Conservation (phyloP, 169 alveolate species). For the Cryptosporidium ryanae region DNA sequence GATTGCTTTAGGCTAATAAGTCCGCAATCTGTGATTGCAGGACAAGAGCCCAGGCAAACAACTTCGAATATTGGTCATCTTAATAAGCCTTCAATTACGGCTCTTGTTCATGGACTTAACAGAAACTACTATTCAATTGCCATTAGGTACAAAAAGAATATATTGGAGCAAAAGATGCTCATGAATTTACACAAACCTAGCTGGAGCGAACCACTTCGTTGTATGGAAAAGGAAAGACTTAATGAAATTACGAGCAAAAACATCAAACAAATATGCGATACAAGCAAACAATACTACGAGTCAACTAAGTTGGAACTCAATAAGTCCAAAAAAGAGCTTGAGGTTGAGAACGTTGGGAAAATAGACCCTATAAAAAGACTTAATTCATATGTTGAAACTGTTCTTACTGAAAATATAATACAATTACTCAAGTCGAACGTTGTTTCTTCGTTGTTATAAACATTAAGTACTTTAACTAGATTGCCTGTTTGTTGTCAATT, state of each 20-base stretch:
- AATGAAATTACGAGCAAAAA: slow-evolving; percentile 76
- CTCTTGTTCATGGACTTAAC: slow-evolving; percentile 95
- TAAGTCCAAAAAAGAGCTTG: slow-evolving; percentile 93
- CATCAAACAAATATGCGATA: slow-evolving; percentile 84
- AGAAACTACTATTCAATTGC: slow-evolving; percentile 97
- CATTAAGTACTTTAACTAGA: too few species aligned
- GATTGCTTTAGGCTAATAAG: slow-evolving; percentile 98
- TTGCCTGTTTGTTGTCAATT: too few species aligned
- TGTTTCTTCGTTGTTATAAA: slow-evolving; percentile 47
- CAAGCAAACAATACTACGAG: slow-evolving; percentile 91
- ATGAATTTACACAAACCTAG: slow-evolving; percentile 93
- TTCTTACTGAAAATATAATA: slow-evolving; percentile 81
- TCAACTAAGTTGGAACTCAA: slow-evolving; percentile 94
- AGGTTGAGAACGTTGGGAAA: slow-evolving; percentile 91
- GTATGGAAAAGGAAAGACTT: slow-evolving; percentile 36
- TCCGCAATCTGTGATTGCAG: slow-evolving; percentile 92
- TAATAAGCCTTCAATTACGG: slow-evolving; percentile 90
- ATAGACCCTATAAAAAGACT: slow-evolving; percentile 91
- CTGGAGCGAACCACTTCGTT: slow-evolving; percentile 94
- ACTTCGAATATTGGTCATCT: slow-evolving; percentile 97
- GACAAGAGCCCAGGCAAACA: slow-evolving; percentile 99
- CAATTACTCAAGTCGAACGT: slow-evolving; percentile 82
- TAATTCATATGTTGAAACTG: slow-evolving; percentile 79
- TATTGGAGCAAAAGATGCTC: slow-evolving; percentile 96
- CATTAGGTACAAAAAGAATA: slow-evolving; percentile 96